Base-by-base conservation (phyloP, 345 rosid genomes). In the Moricandia moricandioides region DNA sequence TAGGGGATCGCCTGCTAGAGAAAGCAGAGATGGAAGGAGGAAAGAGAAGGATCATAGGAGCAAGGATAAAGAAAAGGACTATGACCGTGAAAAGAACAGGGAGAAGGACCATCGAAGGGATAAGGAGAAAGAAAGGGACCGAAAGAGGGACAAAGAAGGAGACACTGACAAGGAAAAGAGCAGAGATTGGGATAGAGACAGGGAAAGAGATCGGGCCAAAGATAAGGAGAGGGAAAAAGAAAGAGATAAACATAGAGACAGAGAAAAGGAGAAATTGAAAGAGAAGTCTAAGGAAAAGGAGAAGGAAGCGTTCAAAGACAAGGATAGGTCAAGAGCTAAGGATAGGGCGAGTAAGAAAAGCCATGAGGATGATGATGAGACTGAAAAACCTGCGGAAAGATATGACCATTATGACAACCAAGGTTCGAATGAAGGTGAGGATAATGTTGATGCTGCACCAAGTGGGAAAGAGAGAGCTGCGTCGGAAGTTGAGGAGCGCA, bases 401-500 rank as follows among this genome's bases (percentile, higher is more conserved):
- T 18, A 73, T 47, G 88, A 85, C 51, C 65, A 77, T 70, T 83
- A 82, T 68, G 82, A 81, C 47, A 78, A 26, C 51, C 82, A 73
- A 79, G 86, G 76, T 30, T 78, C 60, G n/a, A 67, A 75, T 78
- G 80, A 79, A 64, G 74, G 52, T 7, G 85, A 71, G 12, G 78
- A 75, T 62, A 75, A 65, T 77, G 82, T 69, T 51, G 83, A 76
- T 59, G 73, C 65, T 65, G 67, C 80, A 54, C 80, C 83, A 1
- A 80, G 79, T 80, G 84, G 71, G 60, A 66, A 78, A 75, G 79
- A 69, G 26, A 30, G 63, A 62, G 56, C 90, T 65, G 7, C 87
- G 0, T 64, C 70, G 13, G 90, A 78, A 47, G 78, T 92, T 17
- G 80, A 76, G 84, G 85, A 83, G 52, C 93, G 96, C 62, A 89